Conservation (phyloP, 1,284 basidiomycete genomes). For the Athelia sp. region DNA sequence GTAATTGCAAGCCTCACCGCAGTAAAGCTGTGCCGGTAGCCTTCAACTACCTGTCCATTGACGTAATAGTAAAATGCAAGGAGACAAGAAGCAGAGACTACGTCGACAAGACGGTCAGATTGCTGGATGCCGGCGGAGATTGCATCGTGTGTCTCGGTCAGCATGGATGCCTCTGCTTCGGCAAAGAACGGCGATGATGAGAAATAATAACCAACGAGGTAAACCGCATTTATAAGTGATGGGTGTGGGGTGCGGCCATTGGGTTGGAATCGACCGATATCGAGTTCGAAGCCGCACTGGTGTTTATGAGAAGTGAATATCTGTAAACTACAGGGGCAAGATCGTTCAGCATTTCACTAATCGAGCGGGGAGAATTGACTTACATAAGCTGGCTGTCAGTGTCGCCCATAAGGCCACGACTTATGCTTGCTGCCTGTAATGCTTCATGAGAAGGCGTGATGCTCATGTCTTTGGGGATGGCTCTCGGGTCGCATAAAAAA, state of each 20-base stretch:
- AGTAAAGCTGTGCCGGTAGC: constrained; percentile 55
- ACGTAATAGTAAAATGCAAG: constrained; percentile 57
- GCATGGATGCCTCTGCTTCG: constrained; percentile 41
- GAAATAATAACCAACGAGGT: constrained; percentile 54
- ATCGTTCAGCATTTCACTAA: too few relatives aligned
- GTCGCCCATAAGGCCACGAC: too few relatives aligned
- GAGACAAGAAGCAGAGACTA: constrained; percentile 55
- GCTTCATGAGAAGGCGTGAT: too few relatives aligned
- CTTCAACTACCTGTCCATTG: constrained; percentile 51
- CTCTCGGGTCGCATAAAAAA: too few relatives aligned
- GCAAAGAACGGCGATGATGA: constrained; percentile 34
- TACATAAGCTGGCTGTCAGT: constrained; percentile 36
- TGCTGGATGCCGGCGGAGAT: constrained; percentile 43
- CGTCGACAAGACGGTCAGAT: constrained; percentile 50
- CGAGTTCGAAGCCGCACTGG: constrained; percentile 54
- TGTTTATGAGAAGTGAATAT: constrained; percentile 53
- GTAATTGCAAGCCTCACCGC: constrained; percentile 51
- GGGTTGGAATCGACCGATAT: constrained; percentile 37
- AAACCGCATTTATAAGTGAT: constrained; percentile 54
- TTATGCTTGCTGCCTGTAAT: too few relatives aligned
- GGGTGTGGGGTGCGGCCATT: constrained; percentile 31
- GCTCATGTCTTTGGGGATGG: too few relatives aligned
- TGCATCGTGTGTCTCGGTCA: constrained; percentile 43
- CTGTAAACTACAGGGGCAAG: constrained; percentile 34
- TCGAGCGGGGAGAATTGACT: constrained; percentile 14